Base-by-base conservation (phyloP, 2,329 filamentous ascomycete genomes). In the Cladobotryum mycophilum region DNA sequence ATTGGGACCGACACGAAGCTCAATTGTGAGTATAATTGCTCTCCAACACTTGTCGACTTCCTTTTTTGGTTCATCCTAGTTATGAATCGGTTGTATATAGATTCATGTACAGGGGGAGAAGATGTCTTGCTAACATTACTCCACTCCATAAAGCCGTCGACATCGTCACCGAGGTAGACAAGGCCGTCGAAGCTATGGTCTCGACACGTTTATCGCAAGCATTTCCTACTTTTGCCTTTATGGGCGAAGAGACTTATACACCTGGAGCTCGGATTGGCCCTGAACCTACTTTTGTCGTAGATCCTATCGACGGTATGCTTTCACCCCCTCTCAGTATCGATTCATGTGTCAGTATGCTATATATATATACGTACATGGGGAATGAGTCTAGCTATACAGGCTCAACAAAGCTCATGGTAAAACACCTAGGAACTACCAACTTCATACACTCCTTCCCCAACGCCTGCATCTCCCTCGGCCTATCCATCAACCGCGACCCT, bases 231-330 rank as follows among this genome's bases (percentile, higher is more conserved):
- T 79, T 78, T 61, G 66, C 75, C 56, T 88, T 89, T 67, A 81
- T 89, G 66, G 86, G 86, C 63, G 86, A 89, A 64, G 87, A 92
- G 69, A 89, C 86, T 25, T 86, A 89, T 71, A 74, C 82, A 55
- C 79, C 85, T 1, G 86, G 86, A 59, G 73, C 75, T 54, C 71
- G 68, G 41, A 73, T 92, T 43, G 85, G 81, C 0, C 66, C 75
- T 30, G 76, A 76, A 14, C 87, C 88, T 2, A 92, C 88, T 41
- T 91, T 91, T 69, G 79, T 91, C 62, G 84, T 88, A 57, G 88
- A 92, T 65, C 88, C 88, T 41, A 90, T 92, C 59, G 88, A 92
- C 69, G 88, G 86, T 62, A 53, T 13, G 52, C 45, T 9, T 38
- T 2, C 11, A 4, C 13, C 7, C 15, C 15, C 15, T 40, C 11